phyloP scores from a whole-genome alignment of 345 rosid species.

The Sisymbrium irio region DNA sequence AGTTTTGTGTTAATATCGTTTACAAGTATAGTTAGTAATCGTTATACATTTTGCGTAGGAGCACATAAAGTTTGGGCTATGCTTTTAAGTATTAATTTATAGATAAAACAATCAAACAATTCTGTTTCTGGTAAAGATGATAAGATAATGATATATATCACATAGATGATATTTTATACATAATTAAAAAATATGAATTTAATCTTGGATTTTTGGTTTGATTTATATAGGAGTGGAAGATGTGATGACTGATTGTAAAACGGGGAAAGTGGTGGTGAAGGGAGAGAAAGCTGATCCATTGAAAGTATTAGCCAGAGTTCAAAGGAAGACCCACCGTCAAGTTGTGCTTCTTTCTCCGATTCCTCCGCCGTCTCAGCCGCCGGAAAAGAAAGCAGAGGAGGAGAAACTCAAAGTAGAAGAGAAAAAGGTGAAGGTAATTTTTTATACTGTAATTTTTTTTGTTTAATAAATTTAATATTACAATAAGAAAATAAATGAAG shows the following conservation, averaged over 20 bases:
- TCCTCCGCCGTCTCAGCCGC: slow-evolving; percentile 67
- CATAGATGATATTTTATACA: background rate
- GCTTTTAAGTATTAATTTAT: background rate
- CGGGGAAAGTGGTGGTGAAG: slow-evolving; percentile 84
- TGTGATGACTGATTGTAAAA: slow-evolving; percentile 81
- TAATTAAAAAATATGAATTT: background rate
- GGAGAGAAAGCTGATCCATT: slow-evolving; percentile 96
- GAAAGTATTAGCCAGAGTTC: slow-evolving; percentile 76
- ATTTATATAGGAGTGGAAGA: slow-evolving; percentile 73
- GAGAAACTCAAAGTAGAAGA: slow-evolving; percentile 59
- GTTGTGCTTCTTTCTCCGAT: slow-evolving; percentile 89
- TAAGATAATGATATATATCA: background rate
- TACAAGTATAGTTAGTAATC: slow-evolving; percentile 11
- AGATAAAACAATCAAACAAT: background rate
- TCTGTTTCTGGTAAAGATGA: slow-evolving; percentile 10
- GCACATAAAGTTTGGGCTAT: slow-evolving; percentile 13
- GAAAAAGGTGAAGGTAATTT: slow-evolving; percentile 71
- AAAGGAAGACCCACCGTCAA: slow-evolving; percentile 79
- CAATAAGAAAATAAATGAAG: background rate
- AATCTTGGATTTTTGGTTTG: slow-evolving; percentile 1
- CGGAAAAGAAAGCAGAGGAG: slow-evolving; percentile 59
- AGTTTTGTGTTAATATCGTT: slow-evolving; percentile 2
- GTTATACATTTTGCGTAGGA: slow-evolving; percentile 18
- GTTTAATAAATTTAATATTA: background rate
- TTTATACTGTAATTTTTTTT: background rate